Base-by-base conservation (phyloP, 768 basidiomycete species). In the Amanita rubescens region DNA sequence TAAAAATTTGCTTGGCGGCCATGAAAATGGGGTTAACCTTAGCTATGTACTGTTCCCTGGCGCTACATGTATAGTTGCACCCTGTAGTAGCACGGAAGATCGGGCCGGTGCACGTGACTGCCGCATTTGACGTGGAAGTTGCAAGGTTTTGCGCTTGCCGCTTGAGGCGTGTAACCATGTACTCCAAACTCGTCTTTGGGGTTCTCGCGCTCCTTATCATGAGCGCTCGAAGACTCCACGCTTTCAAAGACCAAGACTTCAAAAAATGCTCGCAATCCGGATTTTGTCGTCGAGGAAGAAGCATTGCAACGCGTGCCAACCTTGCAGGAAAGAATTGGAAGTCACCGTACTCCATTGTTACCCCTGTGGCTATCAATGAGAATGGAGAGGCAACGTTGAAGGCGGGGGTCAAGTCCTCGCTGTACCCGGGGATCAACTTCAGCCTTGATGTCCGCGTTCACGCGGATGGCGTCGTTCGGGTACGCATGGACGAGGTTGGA, bases 221-320 rank as follows among this genome's bases (percentile, higher is more conserved):
- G 17, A 54, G 49, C 39, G 34, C 34, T 41, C 24, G 17, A 7
- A 60, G 76, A 25, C 81, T 30, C 27, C 27, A 30, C 8, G 85
- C n/a, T 33, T 81, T 89, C 69, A 89, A 89, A 71, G 71, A 76
- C n/a, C 78, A 86, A 54, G 91, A 97, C 69, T 99, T 94, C 78
- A 97, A 96, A 69, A 90, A 82, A 53, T 98, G 94, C 64, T 76
- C 78, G n/a, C 91, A 98, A 69, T 81, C 92, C 1, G 94, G 90
- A 19, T 98, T 99, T 71, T 98, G 96, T 74, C 81, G 90, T 57
- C 67, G 74, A 57, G 92, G 94, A 49, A 84, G 95, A 44, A 88
- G 86, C 0, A 80, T 99, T 41, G 80, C 92, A 54, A 73, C 77
- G 8, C 82, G 91, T 46, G 87, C 90, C 3, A 72, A 73, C 34